Base-by-base conservation (phyloP, 2,329 filamentous ascomycete species). In the Fusarium veterinarium region DNA sequence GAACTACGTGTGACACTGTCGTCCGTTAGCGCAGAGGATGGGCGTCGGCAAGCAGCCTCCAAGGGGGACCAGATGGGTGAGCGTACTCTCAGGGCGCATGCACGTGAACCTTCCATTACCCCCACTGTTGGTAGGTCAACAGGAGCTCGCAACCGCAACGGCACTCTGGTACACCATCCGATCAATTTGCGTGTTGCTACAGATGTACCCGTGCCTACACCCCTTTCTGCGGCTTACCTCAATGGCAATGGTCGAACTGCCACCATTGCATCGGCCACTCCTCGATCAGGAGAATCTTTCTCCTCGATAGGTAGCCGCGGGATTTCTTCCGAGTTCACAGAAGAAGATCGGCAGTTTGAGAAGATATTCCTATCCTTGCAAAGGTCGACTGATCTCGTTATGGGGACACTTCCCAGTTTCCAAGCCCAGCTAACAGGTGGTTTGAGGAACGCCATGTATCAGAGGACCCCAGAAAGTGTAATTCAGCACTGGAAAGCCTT, bases 221-320 rank as follows among this genome's bases (percentile, higher is more conserved):
- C 79, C 7, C 60, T 74, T n/a, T 80, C 83, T 31, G 76, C 82
- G 37, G 82, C 86, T 1, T 88, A 86, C 56, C 78, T 87, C 60
- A 88, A 88, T 66, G 86, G 86, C 37, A 78, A 73, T 30, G 78
- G 84, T 19, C 86, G 89, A 28, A 87, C 87, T 33, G 86, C 86
- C 5, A 87, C 85, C 6, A 83, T 86, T 80, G 87, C 80, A 61
- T 90, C 83, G 71, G 87, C 87, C n/a, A 97, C 94, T 2, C 94
- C 94, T 49, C 91, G 93, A 30, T 97, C 94, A 12, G 93, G 92
- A 46, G 94, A 97, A 76, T 94, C 93, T 0, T 97, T 96, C 79
- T 87, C 86, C 4, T 90, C 91, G 0, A 84, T 86, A 8, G 85
- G 85, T 37, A 80, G 76, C 28, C 80, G 79, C 33, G 78, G 85